Evolutionary conservation across 176 grass and related monocot genomes (phyloP), one percentile per base, ranked within the genome.

Genomic region (Ananas comosus): DNA sequence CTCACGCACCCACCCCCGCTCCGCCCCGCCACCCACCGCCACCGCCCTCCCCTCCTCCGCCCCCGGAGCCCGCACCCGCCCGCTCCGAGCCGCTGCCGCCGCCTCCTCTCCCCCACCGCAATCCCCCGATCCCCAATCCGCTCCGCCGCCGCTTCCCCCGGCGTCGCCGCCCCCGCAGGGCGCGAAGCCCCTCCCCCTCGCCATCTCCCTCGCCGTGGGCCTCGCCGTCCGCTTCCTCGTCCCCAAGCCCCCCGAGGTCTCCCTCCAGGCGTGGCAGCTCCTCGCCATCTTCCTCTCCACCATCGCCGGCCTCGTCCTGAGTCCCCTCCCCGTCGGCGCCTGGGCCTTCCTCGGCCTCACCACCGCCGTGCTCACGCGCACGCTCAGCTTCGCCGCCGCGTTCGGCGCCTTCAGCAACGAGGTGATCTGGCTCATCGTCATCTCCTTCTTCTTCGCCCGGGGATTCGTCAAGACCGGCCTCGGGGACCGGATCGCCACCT

Each of bases 271-370:
- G 9, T 92, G 93, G 93, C 89, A 92, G 80, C 86, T 96, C 17
- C 92, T 96, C 57, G 82, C 92, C 56, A 87, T 96, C 69, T 92
- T 96, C 80, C 76, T 92, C 7, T 90, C 93, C 69, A 96, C 88
- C 64, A 85, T 96, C 51, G 77, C 88, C 1, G 93, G 93, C 33
- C 83, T 96, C 13, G 83, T 96, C 18, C 93, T 96, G 27, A 72
- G 87, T 48, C 89, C 94, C 12, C 79, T 97, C 14, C 94, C 89
- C 9, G 89, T 92, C 1, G 94, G 89, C n/a, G 93, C 93, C 0
- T 97, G 93, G 93, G 93, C 93, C 22, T 97, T 97, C 82, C 73
- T 97, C 51, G 89, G 93, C 13, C 86, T 97, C 68, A 97, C 94
- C 6, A 42, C 71, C 48, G 57, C 94, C 59, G 77, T 97, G 49